phyloP scores from a whole-genome alignment of 2,329 filamentous ascomycete species.

The Fusarium proliferatum region DNA sequence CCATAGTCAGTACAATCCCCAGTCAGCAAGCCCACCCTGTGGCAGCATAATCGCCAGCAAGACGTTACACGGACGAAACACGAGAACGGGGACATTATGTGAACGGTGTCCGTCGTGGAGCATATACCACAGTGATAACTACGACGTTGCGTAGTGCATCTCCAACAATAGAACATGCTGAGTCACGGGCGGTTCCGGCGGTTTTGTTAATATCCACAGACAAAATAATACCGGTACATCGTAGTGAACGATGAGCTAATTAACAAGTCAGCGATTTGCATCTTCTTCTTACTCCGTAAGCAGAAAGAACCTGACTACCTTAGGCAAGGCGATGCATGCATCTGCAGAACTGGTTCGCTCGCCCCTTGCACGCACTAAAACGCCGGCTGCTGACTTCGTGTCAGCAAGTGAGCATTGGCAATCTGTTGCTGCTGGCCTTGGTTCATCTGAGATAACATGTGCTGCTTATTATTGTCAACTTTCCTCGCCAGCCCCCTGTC shows the following conservation, averaged over 20 bases:
- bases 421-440: conserved; percentile 27
- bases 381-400: conserved; percentile 37
- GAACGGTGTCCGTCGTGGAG: conserved; percentile 13
- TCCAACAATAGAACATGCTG: conserved; percentile 6
- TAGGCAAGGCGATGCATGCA: conserved; percentile 7
- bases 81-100: conserved; percentile 14
- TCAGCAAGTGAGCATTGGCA: conserved; percentile 36
- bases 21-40: not conserved
- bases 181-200: not conserved
- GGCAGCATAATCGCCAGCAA: conserved; percentile 7
- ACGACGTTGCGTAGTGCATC: not conserved
- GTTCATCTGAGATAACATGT: conserved; percentile 10
- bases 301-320: conserved; percentile 8
- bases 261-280: conserved; percentile 13
- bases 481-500: conserved; percentile 23
- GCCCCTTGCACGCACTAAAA: conserved; percentile 23
- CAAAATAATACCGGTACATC: not conserved
- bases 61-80: conserved; percentile 36
- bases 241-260: not conserved
- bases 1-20: conserved; percentile 7
- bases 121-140: conserved; percentile 1
- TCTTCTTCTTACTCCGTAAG: conserved; percentile 1
- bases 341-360: conserved; percentile 26
- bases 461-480: conserved; percentile 38
- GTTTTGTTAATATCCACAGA: not conserved